Base-by-base conservation (phyloP, 805 yeast genomes). In the Scheffersomyces stipitis region DNA sequence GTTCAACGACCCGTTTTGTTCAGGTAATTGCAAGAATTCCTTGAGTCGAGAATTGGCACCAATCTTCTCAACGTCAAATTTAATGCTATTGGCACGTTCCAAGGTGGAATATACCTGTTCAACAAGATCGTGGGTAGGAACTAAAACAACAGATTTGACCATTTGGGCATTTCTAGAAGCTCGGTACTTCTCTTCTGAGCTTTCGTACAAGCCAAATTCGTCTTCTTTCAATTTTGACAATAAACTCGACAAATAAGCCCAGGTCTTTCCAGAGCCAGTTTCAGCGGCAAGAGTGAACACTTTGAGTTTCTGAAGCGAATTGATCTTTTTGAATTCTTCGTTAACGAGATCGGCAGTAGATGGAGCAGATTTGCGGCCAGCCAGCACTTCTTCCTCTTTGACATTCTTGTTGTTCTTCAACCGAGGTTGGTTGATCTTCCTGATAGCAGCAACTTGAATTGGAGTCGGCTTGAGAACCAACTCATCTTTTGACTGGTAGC, bases 231-330 rank as follows among this genome's bases (percentile, higher is more conserved):
- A 60, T 44, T 76, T 78, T 32, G 87, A 83, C 26, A 90, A 45
- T 24, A 91, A 44, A 0, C 96, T 90, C 0, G 85, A 79, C 42
- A 93, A 55, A 53, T 90, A 91, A 0, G 97, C 89, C 81, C 96
- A 80, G 0, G 99, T 91, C 56, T 91, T 91, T 6, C 99, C 99
- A 0, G 96, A 84, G 0, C 99, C 99, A 0, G 99, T 91, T 57
- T 93, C 98, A 3, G 97, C 96, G 0, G 98, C 97, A 37, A 91
- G 60, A 2, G 93, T 78, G 66, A 78, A 87, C 1, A 82, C 74
- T 46, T 80, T 79, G 33, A 80, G 50, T 40, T 53, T 56, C 18
- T 54, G 58, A 15, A 32, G 34, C 39, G 60, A 66, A 38, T 67
- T 64, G 10, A 52, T 51, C 28, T 48, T 40, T 31, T 55, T 50